Conservation (phyloP, 148 eudicot genomes). For the Chenopodium quinoa region DNA sequence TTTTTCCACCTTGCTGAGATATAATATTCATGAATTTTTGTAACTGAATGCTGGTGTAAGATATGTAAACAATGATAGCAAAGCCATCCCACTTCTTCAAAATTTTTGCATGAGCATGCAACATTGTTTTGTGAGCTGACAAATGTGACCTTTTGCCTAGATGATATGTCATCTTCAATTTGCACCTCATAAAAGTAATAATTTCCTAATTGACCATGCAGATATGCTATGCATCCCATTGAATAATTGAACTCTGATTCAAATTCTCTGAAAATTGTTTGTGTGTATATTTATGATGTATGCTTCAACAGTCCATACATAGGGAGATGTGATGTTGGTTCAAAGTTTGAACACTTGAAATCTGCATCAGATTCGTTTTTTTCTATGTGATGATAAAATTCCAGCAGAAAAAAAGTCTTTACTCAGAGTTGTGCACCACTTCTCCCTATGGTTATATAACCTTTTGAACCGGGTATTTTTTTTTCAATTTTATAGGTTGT, state of each 20-base stretch:
- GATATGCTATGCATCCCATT: too few relatives aligned
- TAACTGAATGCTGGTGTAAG: not conserved
- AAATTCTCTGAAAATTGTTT: not conserved
- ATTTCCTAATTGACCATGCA: too few relatives aligned
- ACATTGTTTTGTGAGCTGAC: not conserved
- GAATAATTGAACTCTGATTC: not conserved
- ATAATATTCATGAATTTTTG: not conserved
- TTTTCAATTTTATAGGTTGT: not conserved
- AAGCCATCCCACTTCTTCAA: too few relatives aligned
- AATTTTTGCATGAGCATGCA: not conserved
- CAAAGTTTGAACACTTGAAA: not conserved
- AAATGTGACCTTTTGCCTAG: not conserved
- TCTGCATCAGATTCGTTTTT: not conserved
- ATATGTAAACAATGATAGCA: too few relatives aligned
- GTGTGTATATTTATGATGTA: too few relatives aligned
- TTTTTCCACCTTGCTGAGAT: not conserved
- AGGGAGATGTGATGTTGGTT: too few relatives aligned
- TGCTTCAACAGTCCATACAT: too few relatives aligned
- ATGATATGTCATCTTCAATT: not conserved
- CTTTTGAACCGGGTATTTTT: not conserved
- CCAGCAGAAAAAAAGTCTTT: not conserved
- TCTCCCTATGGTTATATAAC: not conserved
- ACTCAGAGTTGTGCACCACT: slow-evolving; percentile 2
- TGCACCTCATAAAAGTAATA: not conserved
- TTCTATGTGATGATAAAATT: too few relatives aligned